A percentile compares a stretch with the other conserved stretches of the same genome.
phyloP scores from a whole-genome alignment of 768 basidiomycete genomes.

The Lepiota brunneoincarnata region DNA sequence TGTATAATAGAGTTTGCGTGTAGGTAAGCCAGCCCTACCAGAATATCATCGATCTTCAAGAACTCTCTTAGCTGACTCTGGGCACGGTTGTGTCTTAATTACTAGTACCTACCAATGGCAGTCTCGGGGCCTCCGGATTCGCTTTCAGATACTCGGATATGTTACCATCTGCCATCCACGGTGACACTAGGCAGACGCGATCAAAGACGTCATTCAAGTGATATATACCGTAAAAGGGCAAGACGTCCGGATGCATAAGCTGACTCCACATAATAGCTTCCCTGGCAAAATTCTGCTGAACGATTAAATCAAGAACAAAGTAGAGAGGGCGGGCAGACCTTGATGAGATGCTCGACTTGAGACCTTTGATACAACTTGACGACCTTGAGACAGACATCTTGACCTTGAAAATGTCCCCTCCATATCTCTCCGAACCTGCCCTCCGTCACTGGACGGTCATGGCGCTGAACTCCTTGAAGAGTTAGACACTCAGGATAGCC shows the following conservation, averaged over 20 bases:
- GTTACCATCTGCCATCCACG: constrained; percentile 12
- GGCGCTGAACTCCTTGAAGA: constrained; percentile 15
- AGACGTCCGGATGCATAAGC: constrained; percentile 5
- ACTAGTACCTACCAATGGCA: no score
- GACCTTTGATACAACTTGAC: constrained; percentile 22
- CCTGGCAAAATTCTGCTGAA: neutral
- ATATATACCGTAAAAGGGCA: constrained; percentile 12
- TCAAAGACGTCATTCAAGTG: neutral
- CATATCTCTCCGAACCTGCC: constrained; percentile 31
- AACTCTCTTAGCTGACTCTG: neutral
- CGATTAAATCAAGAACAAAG: neutral
- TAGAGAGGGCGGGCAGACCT: constrained; percentile 14
- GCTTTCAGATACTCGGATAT: constrained; percentile 4
- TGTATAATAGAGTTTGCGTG: constrained; percentile 15
- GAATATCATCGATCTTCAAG: constrained; percentile 11
- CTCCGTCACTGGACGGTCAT: constrained; percentile 13
- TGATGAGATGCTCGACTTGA: constrained; percentile 16
- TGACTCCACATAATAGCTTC: constrained; percentile 12
- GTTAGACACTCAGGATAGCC: constrained; percentile 25
- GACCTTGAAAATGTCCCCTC: constrained; percentile 18
- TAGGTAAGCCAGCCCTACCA: constrained; percentile 13
- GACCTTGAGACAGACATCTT: constrained; percentile 23
- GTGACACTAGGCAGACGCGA: constrained; percentile 8
- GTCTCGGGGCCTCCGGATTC: neutral
- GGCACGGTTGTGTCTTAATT: neutral